A percentile compares a stretch with the other conserved stretches of the same genome.
Evolutionary conservation across 169 alveolate species (phyloP).

Genomic region (Plasmodium vivax): DNA sequence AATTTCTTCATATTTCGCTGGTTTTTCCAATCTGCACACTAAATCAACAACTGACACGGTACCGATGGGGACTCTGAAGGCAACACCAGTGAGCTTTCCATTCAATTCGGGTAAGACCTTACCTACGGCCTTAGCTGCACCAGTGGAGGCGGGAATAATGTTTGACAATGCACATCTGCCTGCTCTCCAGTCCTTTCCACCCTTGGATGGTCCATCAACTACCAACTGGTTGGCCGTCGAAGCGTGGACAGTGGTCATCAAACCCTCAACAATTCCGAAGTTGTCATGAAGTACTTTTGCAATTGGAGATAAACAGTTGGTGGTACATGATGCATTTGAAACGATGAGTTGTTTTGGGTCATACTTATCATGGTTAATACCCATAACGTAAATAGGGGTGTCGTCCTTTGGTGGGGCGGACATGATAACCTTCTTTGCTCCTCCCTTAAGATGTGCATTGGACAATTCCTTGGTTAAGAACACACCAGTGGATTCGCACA

Average conservation of each 20-base stretch:
- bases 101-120: constrained; percentile 97
- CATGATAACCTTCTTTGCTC: constrained; percentile 98
- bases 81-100: constrained; percentile 99
- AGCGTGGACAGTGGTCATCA: constrained; percentile 99
- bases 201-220: constrained; percentile 99
- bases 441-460: constrained; percentile 95
- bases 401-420: constrained; percentile 99
- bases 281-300: constrained; percentile 98
- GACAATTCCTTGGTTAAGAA: constrained; percentile 96
- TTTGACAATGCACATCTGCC: constrained; percentile 98
- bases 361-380: constrained; percentile 97
- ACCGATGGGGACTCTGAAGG: constrained; percentile 99
- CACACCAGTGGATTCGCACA: constrained; percentile 99
- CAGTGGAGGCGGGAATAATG: constrained; percentile 99
- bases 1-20: constrained; percentile 96
- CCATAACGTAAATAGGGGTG: constrained; percentile 98
- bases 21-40: constrained; percentile 96
- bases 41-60: constrained; percentile 99
- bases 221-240: constrained; percentile 98
- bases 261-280: constrained; percentile 98
- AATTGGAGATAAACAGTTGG: constrained; percentile 99
- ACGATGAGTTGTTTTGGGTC: constrained; percentile 90
- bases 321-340: constrained; percentile 99
- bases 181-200: constrained; percentile 99
- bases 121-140: constrained; percentile 99